A percentile compares a stretch with the other conserved stretches of the same genome.
These are phyloP conservation scores for Diaporthe aspalathi DNA, from an alignment of 2,329 filamentous ascomycete species.

Conservation along the genomic window DNA sequence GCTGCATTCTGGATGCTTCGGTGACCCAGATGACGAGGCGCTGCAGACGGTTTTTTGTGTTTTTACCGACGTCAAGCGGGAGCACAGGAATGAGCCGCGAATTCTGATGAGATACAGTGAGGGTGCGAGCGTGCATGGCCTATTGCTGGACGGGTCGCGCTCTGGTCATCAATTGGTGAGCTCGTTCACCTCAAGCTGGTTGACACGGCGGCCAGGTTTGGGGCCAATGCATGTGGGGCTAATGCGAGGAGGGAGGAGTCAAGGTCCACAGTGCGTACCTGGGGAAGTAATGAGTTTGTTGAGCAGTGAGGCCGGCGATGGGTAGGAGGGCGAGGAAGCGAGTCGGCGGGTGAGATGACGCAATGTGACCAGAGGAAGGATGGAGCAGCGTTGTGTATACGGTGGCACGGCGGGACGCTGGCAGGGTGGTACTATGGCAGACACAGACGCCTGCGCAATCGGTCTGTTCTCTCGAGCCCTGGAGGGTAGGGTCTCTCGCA, in stretches of 20 bases:
- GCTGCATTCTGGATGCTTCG: background rate
- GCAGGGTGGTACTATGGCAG: background rate
- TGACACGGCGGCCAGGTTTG: background rate
- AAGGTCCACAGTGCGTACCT: background rate
- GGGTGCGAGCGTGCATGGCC: no score
- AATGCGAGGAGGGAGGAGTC: background rate
- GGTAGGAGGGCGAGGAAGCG: conserved; percentile 8
- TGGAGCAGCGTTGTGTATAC: background rate
- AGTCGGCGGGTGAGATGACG: conserved; percentile 23
- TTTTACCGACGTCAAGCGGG: background rate
- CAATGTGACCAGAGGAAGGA: conserved; percentile 13
- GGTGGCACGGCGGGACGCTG: conserved; percentile 5
- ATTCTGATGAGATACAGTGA: background rate
- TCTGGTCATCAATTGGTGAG: background rate
- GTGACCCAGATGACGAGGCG: conserved; percentile 7
- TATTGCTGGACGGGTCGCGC: conserved; percentile 2
- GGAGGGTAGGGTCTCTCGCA: background rate
- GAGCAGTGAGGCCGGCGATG: background rate
- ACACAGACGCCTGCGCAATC: background rate
- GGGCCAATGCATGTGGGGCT: background rate
- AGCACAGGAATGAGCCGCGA: background rate
- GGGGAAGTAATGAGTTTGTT: background rate
- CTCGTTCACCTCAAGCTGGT: conserved; percentile 8
- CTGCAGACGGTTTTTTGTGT: background rate
- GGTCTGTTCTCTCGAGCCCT: background rate